Evolutionary conservation across 2,329 filamentous ascomycete species (phyloP).

Genomic region (Pseudophaeomoniella oleicola): DNA sequence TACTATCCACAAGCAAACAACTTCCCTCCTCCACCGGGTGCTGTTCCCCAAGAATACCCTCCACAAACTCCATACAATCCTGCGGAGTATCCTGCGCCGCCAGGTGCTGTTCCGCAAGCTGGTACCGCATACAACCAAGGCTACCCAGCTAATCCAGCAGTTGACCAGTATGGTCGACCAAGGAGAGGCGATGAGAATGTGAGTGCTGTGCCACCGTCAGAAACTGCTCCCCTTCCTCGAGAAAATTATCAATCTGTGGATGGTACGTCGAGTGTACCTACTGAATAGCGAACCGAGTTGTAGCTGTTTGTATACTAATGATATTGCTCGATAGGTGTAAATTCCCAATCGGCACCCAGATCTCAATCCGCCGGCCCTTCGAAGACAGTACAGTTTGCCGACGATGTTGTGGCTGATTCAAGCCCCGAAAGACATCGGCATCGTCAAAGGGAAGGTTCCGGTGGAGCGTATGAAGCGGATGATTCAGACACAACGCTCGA

Average conservation of each 20-base stretch:
- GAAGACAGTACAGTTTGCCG: conserved; percentile 10
- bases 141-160: conserved; percentile 10
- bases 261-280: conserved; percentile 22
- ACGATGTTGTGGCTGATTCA: conserved; percentile 3
- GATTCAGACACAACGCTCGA: conserved; percentile 22
- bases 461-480: conserved; percentile 26
- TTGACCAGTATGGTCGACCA: conserved; percentile 23
- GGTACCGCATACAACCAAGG: conserved; percentile 11
- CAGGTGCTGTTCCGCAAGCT: conserved; percentile 20
- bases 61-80: conserved; percentile 18
- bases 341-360: neutral
- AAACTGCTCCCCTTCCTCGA: conserved; percentile 19
- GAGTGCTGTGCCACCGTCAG: conserved; percentile 24
- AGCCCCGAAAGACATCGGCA: conserved; percentile 1
- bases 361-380: conserved; percentile 1
- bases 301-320: neutral
- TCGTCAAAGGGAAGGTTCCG: conserved; percentile 4
- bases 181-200: conserved; percentile 34
- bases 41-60: conserved; percentile 8
- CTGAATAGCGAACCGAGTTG: neutral
- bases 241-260: conserved; percentile 19
- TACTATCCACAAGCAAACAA: conserved; percentile 26
- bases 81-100: conserved; percentile 27
- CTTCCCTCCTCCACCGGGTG: conserved; percentile 24
- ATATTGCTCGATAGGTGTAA: neutral